Percentiles rank a stretch among this genome's conserved stretches.
Conservation (phyloP, 108 stramenopile genomes). For the Epithemia pelagica region DNA sequence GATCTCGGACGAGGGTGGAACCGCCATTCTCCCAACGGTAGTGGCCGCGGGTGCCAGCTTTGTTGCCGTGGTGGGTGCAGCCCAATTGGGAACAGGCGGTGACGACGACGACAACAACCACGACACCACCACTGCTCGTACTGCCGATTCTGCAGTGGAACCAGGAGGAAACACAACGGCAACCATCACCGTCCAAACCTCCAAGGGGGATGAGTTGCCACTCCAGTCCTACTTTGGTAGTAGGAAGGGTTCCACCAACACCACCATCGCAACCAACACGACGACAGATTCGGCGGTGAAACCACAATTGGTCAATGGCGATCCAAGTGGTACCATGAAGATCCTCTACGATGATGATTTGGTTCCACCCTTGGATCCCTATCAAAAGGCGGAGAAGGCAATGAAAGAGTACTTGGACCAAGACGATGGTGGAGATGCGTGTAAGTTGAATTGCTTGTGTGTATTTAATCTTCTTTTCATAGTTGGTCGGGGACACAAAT, state of each 20-base stretch:
- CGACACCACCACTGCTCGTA: neutral
- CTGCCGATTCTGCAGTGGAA: neutral
- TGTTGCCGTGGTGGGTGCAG: neutral
- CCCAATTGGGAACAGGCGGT: neutral
- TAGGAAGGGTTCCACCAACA: neutral
- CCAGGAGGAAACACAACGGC: neutral
- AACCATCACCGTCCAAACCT: too few species aligned
- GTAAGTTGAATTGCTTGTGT: too few species aligned
- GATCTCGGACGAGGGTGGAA: neutral
- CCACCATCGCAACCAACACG: neutral
- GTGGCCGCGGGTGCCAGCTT: slow-evolving; percentile 7
- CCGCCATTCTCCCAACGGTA: neutral
- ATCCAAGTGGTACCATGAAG: neutral
- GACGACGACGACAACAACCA: neutral
- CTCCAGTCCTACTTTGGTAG: neutral
- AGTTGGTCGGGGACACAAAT: too few species aligned
- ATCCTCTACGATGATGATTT: neutral
- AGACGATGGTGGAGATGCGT: slow-evolving; percentile 67
- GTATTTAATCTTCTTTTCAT: too few species aligned
- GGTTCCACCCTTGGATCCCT: slow-evolving; percentile 7
- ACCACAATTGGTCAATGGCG: neutral
- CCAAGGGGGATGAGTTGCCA: neutral
- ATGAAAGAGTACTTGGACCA: slow-evolving; percentile 64
- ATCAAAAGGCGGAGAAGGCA: slow-evolving; percentile 37
- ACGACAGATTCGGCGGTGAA: neutral